Percentiles rank a stretch among this genome's conserved stretches.
Evolutionary conservation across 1,139 yeast genomes (phyloP).

Genomic region (Geotrichum citri-aurantii): DNA sequence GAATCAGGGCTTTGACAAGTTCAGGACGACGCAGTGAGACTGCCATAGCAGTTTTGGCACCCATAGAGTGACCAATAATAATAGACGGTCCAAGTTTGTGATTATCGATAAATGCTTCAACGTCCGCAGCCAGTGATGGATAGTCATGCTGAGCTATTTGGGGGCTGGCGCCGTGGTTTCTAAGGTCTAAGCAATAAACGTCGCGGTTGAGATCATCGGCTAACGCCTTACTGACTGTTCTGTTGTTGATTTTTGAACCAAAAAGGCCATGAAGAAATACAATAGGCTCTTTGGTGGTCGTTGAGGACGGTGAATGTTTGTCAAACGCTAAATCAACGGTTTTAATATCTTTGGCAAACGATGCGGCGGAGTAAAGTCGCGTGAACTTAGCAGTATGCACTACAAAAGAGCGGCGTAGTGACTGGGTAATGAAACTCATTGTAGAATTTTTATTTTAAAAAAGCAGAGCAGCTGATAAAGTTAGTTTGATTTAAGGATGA

Average conservation of each 20-base stretch:
- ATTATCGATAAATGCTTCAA: constrained; percentile 57
- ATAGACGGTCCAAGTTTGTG: constrained; percentile 50
- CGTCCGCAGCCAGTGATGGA: constrained; percentile 78
- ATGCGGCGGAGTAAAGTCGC: not conserved
- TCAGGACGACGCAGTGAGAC: constrained; percentile 66
- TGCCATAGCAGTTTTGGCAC: constrained; percentile 93
- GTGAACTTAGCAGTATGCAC: not conserved
- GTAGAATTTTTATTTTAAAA: not conserved
- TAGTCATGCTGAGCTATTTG: constrained; percentile 66
- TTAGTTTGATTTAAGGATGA: not conserved
- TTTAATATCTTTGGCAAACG: constrained; percentile 12
- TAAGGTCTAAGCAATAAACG: constrained; percentile 68
- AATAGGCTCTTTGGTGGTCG: constrained; percentile 43
- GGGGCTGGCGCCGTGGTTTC: constrained; percentile 93
- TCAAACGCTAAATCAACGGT: constrained; percentile 18
- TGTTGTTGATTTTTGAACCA: constrained; percentile 73
- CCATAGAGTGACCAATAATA: constrained; percentile 92
- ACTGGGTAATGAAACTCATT: not conserved
- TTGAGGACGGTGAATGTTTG: constrained; percentile 6
- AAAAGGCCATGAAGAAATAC: constrained; percentile 83
- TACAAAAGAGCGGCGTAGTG: not conserved
- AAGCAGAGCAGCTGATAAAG: not conserved
- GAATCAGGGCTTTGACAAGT: constrained; percentile 55
- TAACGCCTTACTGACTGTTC: constrained; percentile 57
- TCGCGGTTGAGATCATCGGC: constrained; percentile 36